These are phyloP conservation scores for Globisporangium irregulare DNA, from an alignment of 352 stramenopile genomes.

Conservation along the genomic window DNA sequence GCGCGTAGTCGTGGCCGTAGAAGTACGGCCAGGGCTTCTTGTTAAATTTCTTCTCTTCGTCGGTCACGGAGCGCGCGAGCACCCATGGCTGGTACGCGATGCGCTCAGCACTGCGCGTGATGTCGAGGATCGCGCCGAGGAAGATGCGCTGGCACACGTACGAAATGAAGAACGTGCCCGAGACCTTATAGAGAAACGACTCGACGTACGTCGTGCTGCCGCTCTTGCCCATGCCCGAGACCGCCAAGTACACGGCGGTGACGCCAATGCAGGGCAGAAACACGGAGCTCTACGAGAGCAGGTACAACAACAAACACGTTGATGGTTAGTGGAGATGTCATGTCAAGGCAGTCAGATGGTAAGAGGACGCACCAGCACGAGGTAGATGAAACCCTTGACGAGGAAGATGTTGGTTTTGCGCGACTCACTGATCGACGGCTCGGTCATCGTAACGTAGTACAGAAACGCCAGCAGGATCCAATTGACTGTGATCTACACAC, in stretches of 20 bases:
- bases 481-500: conserved; percentile 64
- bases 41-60: conserved; percentile 44
- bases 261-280: conserved; percentile 78
- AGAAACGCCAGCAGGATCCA: conserved; percentile 71
- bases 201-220: conserved; percentile 62
- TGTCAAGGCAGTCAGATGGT: background rate
- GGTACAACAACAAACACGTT: background rate
- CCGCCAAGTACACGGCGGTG: conserved; percentile 71
- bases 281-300: conserved; percentile 52
- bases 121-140: conserved; percentile 66
- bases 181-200: conserved; percentile 82
- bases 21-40: conserved; percentile 54
- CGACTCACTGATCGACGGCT: conserved; percentile 66
- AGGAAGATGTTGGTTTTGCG: conserved; percentile 67
- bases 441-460: conserved; percentile 64
- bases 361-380: conserved; percentile 53
- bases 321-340: background rate
- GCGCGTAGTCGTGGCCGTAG: conserved; percentile 77
- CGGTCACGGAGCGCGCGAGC: conserved; percentile 56
- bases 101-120: conserved; percentile 62
- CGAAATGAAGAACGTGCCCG: conserved; percentile 85
- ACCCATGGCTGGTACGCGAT: conserved; percentile 72
- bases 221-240: conserved; percentile 50
- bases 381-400: conserved; percentile 72
- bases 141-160: conserved; percentile 83